These are phyloP conservation scores for Curvularia verruculosa DNA, from an alignment of 2,329 filamentous ascomycete species.

Conservation along the genomic window DNA sequence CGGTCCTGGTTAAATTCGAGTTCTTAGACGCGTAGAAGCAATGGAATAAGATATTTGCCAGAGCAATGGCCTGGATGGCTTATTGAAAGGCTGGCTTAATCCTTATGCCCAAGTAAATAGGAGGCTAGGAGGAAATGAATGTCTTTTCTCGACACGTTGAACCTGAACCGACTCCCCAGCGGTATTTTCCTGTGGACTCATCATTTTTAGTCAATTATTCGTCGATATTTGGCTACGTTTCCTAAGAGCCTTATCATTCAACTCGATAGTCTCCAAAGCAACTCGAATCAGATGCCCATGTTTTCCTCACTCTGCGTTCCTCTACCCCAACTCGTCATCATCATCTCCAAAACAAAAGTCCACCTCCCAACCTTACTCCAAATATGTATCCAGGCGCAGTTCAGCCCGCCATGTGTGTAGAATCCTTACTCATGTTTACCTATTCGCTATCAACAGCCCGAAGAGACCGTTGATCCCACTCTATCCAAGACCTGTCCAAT, in stretches of 20 bases:
- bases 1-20: slow-evolving; percentile 67
- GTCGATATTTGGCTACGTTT: neutral
- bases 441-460: neutral
- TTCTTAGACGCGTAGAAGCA: slow-evolving; percentile 44
- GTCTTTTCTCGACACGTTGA: neutral
- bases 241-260: neutral
- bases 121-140: neutral
- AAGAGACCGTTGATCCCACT: neutral
- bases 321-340: neutral
- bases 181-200: neutral
- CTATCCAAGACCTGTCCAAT: neutral
- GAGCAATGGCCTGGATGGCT: neutral
- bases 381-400: neutral
- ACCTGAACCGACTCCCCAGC: neutral
- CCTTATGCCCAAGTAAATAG: neutral
- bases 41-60: neutral
- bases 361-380: slow-evolving; percentile 1
- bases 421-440: neutral
- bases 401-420: neutral
- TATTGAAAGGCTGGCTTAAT: neutral
- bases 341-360: slow-evolving; percentile 1
- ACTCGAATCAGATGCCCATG: neutral
- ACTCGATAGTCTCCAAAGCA: neutral
- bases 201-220: too few relatives aligned
- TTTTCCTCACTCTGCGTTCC: neutral